Evolutionary conservation across 2,329 filamentous ascomycete genomes (phyloP).

Genomic region (Aphanocladium album): DNA sequence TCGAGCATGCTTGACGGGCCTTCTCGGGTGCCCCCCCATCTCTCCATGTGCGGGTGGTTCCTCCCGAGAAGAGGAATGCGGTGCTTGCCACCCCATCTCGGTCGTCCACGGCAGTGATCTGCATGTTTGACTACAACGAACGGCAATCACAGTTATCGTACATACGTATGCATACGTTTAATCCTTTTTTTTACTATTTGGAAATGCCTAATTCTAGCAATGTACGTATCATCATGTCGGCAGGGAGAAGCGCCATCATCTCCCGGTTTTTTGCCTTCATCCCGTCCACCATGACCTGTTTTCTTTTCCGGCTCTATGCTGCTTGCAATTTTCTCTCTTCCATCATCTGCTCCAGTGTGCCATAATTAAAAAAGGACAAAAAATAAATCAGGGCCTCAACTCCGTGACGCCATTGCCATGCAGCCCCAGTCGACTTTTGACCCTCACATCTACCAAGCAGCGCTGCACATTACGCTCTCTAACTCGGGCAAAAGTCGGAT

Average conservation of each 20-base stretch:
- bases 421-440: conserved; percentile 20
- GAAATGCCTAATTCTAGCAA: conserved; percentile 5
- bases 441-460: conserved; percentile 1
- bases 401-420: conserved; percentile 39
- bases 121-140: neutral
- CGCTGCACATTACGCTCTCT: neutral
- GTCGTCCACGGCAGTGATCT: neutral
- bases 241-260: neutral
- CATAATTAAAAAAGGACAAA: conserved; percentile 6
- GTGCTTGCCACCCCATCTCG: no score
- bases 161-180: neutral
- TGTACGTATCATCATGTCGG: conserved; percentile 8
- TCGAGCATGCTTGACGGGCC: neutral
- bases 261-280: neutral
- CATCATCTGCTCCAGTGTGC: neutral
- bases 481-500: neutral
- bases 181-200: conserved; percentile 1
- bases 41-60: no score
- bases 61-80: no score
- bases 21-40: no score
- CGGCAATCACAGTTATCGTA: neutral
- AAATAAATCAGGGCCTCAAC: conserved; percentile 26
- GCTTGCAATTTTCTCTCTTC: neutral
- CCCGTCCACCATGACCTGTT: neutral
- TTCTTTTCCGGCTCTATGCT: conserved; percentile 5